Conservation (phyloP, 192 early-diverging fungal genomes). For the Funneliformis mosseae region DNA sequence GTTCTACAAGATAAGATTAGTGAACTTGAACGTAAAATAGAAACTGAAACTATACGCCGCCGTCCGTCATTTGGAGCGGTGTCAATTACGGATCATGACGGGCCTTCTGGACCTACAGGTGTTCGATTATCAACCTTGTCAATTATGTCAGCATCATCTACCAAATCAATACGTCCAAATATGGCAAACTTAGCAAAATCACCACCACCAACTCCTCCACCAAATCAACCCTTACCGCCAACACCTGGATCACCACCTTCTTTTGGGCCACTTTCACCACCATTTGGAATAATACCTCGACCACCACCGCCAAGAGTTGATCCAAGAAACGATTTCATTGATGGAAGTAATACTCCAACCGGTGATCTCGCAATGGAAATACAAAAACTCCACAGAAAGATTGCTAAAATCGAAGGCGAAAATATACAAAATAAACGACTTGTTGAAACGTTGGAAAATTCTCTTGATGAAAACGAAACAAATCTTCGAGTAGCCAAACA, state of each 20-base stretch:
- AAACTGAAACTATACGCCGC: neutral
- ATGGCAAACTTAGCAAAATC: neutral
- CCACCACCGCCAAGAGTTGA: neutral
- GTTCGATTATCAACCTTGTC: conserved; percentile 7
- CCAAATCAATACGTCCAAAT: neutral
- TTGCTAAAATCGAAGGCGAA: conserved; percentile 43
- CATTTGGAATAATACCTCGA: conserved; percentile 11
- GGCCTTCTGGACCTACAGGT: neutral
- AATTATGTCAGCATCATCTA: conserved; percentile 6
- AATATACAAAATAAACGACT: conserved; percentile 39
- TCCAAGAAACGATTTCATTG: neutral
- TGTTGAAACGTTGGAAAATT: conserved; percentile 43
- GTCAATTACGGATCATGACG: neutral
- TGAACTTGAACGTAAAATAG: conserved; percentile 23
- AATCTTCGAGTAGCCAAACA: conserved; percentile 41
- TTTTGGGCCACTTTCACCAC: conserved; percentile 28
- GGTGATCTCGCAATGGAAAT: conserved; percentile 26
- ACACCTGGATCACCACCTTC: conserved; percentile 37
- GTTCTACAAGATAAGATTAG: conserved; percentile 16
- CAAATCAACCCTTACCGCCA: conserved; percentile 1
- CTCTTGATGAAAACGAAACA: conserved; percentile 48
- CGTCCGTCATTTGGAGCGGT: neutral
- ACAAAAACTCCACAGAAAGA: conserved; percentile 39
- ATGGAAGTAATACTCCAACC: neutral
- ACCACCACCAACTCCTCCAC: conserved; percentile 21